Evolutionary conservation across 106 monocot species (phyloP).

Genomic region (Narthecium ossifragum): DNA sequence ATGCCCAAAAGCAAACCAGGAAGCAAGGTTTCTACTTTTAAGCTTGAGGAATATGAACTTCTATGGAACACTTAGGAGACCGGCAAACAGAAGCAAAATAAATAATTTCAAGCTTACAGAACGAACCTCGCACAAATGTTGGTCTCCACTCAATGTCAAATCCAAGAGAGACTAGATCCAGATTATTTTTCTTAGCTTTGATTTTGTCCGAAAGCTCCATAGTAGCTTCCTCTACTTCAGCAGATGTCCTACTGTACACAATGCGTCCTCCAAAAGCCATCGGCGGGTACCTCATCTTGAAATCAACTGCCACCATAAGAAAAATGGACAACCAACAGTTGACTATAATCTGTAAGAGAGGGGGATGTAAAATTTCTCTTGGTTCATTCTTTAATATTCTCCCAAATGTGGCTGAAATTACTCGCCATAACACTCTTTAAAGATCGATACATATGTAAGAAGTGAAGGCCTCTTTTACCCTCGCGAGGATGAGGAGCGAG

Average conservation of each 20-base stretch:
- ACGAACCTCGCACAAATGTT: conserved; percentile 47
- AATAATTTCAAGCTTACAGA: not conserved
- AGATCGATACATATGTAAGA: too few relatives aligned
- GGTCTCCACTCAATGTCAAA: conserved; percentile 97
- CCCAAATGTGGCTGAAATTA: too few relatives aligned
- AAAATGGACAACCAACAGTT: too few relatives aligned
- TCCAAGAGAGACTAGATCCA: conserved; percentile 45
- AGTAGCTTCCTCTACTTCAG: conserved; percentile 65
- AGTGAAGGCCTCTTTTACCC: too few relatives aligned
- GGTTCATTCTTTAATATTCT: too few relatives aligned
- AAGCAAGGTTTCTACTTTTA: not conserved
- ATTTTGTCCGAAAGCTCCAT: conserved; percentile 51
- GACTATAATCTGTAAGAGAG: too few relatives aligned
- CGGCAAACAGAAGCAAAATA: conserved; percentile 1
- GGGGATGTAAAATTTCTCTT: too few relatives aligned
- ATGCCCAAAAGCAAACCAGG: too few relatives aligned
- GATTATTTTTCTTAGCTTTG: conserved; percentile 18
- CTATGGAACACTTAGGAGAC: not conserved
- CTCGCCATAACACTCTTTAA: too few relatives aligned
- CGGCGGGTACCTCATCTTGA: conserved; percentile 30
- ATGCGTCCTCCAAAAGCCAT: conserved; percentile 61
- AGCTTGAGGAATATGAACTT: too few relatives aligned
- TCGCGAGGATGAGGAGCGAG: conserved; percentile 14
- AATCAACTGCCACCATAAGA: conserved; percentile 27
- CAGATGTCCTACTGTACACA: conserved; percentile 58